Evolutionary conservation across 495 filamentous ascomycete genomes (phyloP).

Genomic region (Lepraria neglecta): DNA sequence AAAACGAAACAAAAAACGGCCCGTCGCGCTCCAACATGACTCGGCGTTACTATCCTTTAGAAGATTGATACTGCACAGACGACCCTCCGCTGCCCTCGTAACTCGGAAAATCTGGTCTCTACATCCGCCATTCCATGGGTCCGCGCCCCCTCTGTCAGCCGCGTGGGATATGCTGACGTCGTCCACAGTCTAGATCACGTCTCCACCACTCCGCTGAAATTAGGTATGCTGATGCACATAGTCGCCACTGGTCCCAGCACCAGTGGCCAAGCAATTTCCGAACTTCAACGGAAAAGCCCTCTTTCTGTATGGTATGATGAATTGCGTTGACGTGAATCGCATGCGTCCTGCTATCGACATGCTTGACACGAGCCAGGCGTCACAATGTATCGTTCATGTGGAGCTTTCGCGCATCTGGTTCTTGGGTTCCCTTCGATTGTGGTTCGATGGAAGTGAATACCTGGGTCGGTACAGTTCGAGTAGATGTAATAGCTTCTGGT

Average conservation of each 20-base stretch:
- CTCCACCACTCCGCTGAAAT: neutral
- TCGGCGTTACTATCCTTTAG: too few species aligned
- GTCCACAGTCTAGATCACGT: neutral
- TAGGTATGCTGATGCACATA: conserved; percentile 6
- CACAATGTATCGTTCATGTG: conserved; percentile 72
- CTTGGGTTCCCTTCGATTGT: conserved; percentile 57
- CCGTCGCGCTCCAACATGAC: neutral
- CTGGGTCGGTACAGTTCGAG: conserved; percentile 59
- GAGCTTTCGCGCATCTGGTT: conserved; percentile 54
- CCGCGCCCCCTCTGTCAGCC: neutral
- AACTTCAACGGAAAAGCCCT: neutral
- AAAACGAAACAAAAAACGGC: neutral
- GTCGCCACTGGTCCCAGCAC: neutral
- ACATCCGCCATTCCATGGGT: neutral
- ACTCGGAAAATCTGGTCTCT: neutral
- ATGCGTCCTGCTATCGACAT: conserved; percentile 35
- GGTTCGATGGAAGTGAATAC: conserved; percentile 61
- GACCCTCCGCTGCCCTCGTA: neutral
- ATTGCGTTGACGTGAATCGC: neutral
- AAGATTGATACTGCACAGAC: neutral
- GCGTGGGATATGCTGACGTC: neutral
- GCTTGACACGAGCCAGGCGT: conserved; percentile 59
- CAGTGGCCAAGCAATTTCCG: neutral
- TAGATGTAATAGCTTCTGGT: conserved; percentile 75
- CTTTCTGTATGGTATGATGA: neutral